These are phyloP conservation scores for Primulina eburnea DNA, from an alignment of 257 asterid species.

Conservation along the genomic window DNA sequence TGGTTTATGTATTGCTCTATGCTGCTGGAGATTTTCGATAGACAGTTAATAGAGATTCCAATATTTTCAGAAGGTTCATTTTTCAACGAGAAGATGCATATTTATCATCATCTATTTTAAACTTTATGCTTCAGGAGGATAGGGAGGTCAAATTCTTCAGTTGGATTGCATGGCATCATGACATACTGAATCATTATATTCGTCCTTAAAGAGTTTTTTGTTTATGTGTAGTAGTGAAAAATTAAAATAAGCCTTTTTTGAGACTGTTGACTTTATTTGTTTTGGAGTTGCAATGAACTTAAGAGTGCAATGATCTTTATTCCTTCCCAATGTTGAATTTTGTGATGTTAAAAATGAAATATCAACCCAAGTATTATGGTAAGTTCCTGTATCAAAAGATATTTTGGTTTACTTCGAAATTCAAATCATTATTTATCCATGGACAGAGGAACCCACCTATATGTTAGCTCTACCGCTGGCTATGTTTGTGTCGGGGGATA, in stretches of 20 bases:
- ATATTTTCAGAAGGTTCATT: background rate
- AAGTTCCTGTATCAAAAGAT: background rate
- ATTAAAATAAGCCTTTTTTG: background rate
- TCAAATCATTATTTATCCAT: background rate
- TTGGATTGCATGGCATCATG: background rate
- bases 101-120: background rate
- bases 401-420: background rate
- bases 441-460: background rate
- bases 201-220: background rate
- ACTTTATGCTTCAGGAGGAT: background rate
- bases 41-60: background rate
- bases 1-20: background rate
- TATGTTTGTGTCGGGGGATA: background rate
- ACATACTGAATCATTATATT: background rate
- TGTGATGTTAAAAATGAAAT: background rate
- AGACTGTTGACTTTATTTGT: background rate
- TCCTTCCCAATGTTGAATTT: background rate
- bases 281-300: background rate
- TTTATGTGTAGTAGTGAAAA: background rate
- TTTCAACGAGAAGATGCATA: background rate
- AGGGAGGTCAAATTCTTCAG: background rate
- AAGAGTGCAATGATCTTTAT: background rate
- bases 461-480: background rate
- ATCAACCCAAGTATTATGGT: background rate
- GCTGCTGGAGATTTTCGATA: background rate